These are phyloP conservation scores for Triticum dicoccoides DNA, from an alignment of 176 grass and related monocot genomes.

Conservation along the genomic window DNA sequence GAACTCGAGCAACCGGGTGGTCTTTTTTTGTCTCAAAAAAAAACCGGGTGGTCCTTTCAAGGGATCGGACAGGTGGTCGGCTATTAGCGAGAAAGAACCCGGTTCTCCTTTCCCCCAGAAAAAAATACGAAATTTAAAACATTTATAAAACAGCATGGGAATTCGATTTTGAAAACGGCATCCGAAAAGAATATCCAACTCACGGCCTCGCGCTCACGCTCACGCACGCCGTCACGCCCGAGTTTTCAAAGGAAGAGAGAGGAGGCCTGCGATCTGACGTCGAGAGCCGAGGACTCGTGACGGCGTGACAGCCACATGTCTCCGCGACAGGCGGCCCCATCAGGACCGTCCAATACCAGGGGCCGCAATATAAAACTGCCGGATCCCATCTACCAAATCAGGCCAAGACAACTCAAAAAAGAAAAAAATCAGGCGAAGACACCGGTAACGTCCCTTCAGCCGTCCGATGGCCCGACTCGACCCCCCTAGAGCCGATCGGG, in stretches of 20 bases:
- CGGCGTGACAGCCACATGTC: neutral
- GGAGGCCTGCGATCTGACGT: neutral
- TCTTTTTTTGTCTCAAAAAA: neutral
- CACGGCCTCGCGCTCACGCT: neutral
- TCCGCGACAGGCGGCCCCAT: neutral
- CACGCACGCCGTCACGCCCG: neutral
- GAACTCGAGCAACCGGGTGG: no score
- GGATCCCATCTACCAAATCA: slow-evolving; percentile 13
- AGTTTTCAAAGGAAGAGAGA: neutral
- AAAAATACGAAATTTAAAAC: no score
- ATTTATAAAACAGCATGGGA: neutral
- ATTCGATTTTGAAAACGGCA: neutral
- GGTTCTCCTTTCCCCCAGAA: neutral
- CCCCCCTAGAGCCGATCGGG: neutral
- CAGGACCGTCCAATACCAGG: slow-evolving; percentile 20
- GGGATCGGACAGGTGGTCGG: neutral
- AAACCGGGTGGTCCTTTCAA: neutral
- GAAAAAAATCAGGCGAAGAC: neutral
- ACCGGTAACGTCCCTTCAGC: neutral
- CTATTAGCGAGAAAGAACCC: neutral
- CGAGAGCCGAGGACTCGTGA: neutral
- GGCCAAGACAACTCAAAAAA: neutral
- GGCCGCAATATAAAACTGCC: neutral
- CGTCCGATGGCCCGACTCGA: neutral
- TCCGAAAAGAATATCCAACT: neutral